Conservation (phyloP, 805 yeast species). For the Starmerella vaccinii region DNA sequence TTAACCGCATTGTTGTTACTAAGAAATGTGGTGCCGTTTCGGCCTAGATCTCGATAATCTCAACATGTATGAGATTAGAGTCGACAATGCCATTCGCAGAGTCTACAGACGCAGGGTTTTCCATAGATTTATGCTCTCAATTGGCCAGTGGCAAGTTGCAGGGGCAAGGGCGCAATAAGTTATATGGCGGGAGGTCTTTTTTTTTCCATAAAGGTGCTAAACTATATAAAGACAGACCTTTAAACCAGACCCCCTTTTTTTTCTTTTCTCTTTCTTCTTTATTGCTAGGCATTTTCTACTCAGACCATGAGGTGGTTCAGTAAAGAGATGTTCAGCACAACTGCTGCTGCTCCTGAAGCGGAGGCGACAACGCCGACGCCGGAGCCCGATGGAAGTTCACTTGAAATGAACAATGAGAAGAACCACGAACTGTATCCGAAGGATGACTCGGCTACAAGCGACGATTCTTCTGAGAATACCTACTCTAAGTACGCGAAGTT, state of each 20-base stretch:
- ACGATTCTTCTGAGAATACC: not conserved
- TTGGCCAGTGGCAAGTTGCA: not conserved
- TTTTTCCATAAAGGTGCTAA: no score
- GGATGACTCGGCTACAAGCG: not conserved
- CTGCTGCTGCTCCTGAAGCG: slow-evolving; percentile 2
- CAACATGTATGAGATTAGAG: not conserved
- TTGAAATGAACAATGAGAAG: not conserved
- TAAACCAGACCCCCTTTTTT: no score
- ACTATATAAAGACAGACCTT: no score
- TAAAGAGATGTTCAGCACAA: not conserved
- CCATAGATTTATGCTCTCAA: not conserved
- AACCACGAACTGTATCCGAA: not conserved
- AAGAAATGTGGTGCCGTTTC: not conserved
- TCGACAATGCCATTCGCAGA: not conserved
- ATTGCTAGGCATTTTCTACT: not conserved
- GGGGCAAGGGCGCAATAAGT: no score
- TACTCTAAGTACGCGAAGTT: slow-evolving; percentile 5
- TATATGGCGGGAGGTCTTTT: no score
- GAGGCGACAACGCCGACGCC: not conserved
- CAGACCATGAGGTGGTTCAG: not conserved
- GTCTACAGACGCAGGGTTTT: not conserved
- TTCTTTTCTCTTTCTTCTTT: no score
- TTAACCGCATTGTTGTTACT: no score
- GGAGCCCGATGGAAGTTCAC: not conserved
- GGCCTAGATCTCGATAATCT: not conserved